Percentiles rank a stretch among this genome's conserved stretches.
These are phyloP conservation scores for Xylaria palmicola DNA, from an alignment of 495 filamentous ascomycete genomes.

Conservation along the genomic window DNA sequence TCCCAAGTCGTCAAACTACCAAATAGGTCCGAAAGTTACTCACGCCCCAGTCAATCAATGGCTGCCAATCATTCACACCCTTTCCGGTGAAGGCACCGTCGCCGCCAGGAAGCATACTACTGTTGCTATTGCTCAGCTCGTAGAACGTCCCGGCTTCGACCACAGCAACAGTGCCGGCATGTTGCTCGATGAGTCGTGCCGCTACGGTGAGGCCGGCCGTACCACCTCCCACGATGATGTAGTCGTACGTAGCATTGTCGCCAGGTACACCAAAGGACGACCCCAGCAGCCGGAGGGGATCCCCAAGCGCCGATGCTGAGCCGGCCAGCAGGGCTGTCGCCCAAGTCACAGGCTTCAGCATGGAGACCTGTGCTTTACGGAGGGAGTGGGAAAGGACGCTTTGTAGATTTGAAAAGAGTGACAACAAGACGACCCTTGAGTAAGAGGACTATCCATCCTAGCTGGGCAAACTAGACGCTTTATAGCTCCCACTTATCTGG, in stretches of 20 bases:
- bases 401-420: constrained; percentile 4
- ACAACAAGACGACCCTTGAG: constrained; percentile 1
- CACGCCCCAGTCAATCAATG: constrained; percentile 49
- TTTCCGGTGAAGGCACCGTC: constrained; percentile 12
- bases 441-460: not conserved
- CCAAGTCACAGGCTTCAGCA: constrained; percentile 8
- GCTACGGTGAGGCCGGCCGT: constrained; percentile 52
- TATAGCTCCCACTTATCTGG: not conserved
- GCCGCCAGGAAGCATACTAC: constrained; percentile 38
- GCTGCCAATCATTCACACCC: constrained; percentile 20
- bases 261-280: constrained; percentile 18
- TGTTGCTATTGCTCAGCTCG: constrained; percentile 47
- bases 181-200: constrained; percentile 39
- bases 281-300: constrained; percentile 10
- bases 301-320: constrained; percentile 5
- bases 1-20: not conserved
- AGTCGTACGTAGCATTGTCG: constrained; percentile 31
- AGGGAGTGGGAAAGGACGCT: not conserved
- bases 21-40: not conserved
- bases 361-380: not conserved
- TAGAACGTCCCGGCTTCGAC: constrained; percentile 60
- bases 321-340: constrained; percentile 5
- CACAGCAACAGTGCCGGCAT: constrained; percentile 33
- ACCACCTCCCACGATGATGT: constrained; percentile 54
- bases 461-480: not conserved